A percentile compares a stretch with the other conserved stretches of the same genome.
Evolutionary conservation across 208 protist species (phyloP).

Genomic region (Crithidia bombi): DNA sequence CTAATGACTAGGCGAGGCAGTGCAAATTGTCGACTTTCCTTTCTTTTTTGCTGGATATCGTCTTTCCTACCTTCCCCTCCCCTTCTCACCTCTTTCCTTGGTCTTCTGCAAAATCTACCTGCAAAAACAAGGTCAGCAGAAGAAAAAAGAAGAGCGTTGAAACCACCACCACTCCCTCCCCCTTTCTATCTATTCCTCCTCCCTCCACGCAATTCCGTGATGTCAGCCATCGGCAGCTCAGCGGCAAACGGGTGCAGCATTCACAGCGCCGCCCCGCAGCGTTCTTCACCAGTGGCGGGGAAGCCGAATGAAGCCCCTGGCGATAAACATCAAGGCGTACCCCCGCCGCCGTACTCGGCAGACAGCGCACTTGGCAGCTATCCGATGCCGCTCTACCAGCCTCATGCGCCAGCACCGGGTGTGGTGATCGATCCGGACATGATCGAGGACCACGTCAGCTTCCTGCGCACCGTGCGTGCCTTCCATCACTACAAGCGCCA

Average conservation of each 20-base stretch:
- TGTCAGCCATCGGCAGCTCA: constrained; percentile 13
- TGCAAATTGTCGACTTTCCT: too few species aligned
- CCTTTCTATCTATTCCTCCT: not conserved
- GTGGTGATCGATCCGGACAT: constrained; percentile 61
- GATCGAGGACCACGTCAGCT: constrained; percentile 87
- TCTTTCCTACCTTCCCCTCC: too few species aligned
- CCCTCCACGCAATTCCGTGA: not conserved
- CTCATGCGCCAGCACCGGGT: constrained; percentile 31
- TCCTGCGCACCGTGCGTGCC: constrained; percentile 83
- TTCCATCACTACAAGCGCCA: constrained; percentile 82
- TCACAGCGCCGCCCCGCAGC: constrained; percentile 4
- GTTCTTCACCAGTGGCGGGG: not conserved
- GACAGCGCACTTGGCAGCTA: constrained; percentile 14
- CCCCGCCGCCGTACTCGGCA: constrained; percentile 44
- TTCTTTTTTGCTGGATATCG: too few species aligned
- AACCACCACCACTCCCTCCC: not conserved
- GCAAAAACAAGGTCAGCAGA: too few species aligned
- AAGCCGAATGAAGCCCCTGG: constrained; percentile 25
- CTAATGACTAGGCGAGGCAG: too few species aligned
- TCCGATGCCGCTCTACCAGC: constrained; percentile 35
- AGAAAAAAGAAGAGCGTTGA: too few species aligned
- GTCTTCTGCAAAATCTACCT: too few species aligned
- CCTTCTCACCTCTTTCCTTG: too few species aligned
- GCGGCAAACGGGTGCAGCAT: constrained; percentile 14
- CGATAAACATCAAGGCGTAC: constrained; percentile 45